A percentile compares a stretch with the other conserved stretches of the same genome.
Conservation (phyloP, 23 red algal genomes). For the Pyropia haitanensis region DNA sequence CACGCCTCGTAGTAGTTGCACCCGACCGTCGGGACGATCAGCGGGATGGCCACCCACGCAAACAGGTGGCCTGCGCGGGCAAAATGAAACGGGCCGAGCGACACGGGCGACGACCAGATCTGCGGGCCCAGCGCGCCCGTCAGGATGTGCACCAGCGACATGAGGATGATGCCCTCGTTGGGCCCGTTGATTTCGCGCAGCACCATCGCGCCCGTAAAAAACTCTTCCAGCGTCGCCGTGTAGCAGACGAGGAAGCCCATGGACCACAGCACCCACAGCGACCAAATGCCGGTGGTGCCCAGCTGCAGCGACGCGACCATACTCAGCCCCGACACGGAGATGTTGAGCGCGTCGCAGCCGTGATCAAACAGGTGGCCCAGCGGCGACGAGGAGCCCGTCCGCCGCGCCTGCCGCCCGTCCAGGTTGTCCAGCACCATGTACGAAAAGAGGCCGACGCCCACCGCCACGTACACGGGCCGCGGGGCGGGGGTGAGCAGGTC, state of each 20-base stretch:
- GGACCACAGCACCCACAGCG: slow-evolving; percentile 33
- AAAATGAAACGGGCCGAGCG: background rate
- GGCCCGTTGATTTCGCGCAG: slow-evolving; percentile 91
- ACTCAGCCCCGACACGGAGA: slow-evolving; percentile 71
- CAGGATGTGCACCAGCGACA: slow-evolving; percentile 45
- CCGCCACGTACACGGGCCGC: slow-evolving; percentile 45
- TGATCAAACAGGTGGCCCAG: slow-evolving; percentile 98
- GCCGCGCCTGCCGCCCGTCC: slow-evolving; percentile 88
- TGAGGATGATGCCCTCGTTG: slow-evolving; percentile 80
- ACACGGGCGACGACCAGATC: slow-evolving; percentile 34
- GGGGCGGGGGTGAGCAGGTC: slow-evolving; percentile 22
- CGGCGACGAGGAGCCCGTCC: slow-evolving; percentile 80
- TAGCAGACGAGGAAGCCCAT: slow-evolving; percentile 64
- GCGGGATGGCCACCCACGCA: slow-evolving; percentile 6
- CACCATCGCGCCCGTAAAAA: slow-evolving; percentile 67
- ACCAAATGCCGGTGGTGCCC: slow-evolving; percentile 21
- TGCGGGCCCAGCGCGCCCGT: slow-evolving; percentile 54
- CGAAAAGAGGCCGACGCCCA: slow-evolving; percentile 26
- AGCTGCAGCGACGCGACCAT: slow-evolving; percentile 36
- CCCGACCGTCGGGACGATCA: slow-evolving; percentile 16
- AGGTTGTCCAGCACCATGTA: slow-evolving; percentile 95
- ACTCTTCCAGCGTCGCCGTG: slow-evolving; percentile 87
- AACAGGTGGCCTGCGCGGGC: no score
- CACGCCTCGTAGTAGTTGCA: slow-evolving; percentile 23
- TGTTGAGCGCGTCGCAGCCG: slow-evolving; percentile 93